Percentiles rank a stretch among this genome's conserved stretches.
Evolutionary conservation across 495 filamentous ascomycete genomes (phyloP).

Genomic region (Lasiosphaeria miniovina): DNA sequence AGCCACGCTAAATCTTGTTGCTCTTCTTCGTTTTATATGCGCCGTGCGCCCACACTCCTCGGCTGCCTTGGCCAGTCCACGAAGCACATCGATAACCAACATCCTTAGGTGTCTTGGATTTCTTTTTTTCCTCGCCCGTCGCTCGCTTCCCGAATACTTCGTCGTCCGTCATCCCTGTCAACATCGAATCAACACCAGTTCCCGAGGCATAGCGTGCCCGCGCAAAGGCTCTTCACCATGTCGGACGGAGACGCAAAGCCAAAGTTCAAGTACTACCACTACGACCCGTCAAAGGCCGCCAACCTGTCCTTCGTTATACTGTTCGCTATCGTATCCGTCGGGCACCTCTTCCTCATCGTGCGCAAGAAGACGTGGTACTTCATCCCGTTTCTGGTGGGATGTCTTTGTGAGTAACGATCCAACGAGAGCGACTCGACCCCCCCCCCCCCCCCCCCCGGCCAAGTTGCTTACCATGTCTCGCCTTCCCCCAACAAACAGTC

Average conservation of each 20-base stretch:
- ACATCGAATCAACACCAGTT: too few species aligned
- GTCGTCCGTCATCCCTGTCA: too few species aligned
- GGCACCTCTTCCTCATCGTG: conserved; percentile 50
- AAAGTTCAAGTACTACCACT: conserved; percentile 38
- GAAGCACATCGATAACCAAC: too few species aligned
- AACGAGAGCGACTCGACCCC: not conserved
- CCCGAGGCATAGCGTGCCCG: too few species aligned
- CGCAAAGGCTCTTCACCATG: not conserved
- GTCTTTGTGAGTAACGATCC: conserved; percentile 46
- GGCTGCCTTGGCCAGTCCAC: too few species aligned
- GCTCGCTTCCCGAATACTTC: not conserved
- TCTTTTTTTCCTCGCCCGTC: not conserved
- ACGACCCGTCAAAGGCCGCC: conserved; percentile 48
- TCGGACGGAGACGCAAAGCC: not conserved
- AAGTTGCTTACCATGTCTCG: not conserved
- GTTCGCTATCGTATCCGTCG: conserved; percentile 46
- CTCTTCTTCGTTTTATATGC: too few species aligned
- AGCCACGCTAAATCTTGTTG: too few species aligned
- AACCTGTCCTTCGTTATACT: conserved; percentile 49
- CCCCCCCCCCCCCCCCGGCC: not conserved
- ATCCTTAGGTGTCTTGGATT: not conserved
- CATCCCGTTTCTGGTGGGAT: conserved; percentile 56
- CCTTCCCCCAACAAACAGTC: conserved; percentile 33
- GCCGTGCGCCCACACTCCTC: too few species aligned
- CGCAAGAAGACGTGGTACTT: conserved; percentile 57